Base-by-base conservation (phyloP, 208 protist species). In the Strigomonas culicis region DNA sequence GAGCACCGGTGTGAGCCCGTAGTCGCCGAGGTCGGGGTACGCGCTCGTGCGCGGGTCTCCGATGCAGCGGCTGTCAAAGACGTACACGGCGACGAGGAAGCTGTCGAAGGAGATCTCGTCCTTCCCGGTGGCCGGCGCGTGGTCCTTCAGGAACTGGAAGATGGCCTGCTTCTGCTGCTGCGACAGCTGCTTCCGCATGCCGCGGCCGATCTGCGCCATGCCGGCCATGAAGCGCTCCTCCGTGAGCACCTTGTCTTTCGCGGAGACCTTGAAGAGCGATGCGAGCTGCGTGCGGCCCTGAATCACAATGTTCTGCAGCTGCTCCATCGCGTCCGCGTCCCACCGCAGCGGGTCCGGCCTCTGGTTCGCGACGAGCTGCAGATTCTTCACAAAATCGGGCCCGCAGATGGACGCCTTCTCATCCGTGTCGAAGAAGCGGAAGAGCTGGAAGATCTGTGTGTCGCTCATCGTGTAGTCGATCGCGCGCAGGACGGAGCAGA, bases 381-480 rank as follows among this genome's bases (percentile, higher is more conserved):
- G 47, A 55, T 72, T 78, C 51, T 86, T 79, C 39, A 93, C 57
- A 64, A 93, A 87, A 34, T 84, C 77, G 3, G 80, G 87, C 15
- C 87, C 87, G 58, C 70, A 77, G 66, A 95, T 82, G 67, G 88
- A 72, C 0, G 82, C 85, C 34, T 55, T 74, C 43, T 79, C 79
- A 19, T 59, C 53, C 41, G 77, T 65, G 68, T 95, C 87, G 36
- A 92, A 89, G 28, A 77, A 74, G 58, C 80, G 70, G 62, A 93
- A 95, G 17, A 95, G 74, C 74, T 93, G 79, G 59, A 92, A 94
- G n/a, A 95, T 67, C 59, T 92, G 79, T 15, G 61, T 65, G 59
- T 95, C 85, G 55, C 77, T 92, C 63, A 85, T 88, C 10, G 79
- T 85, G 76, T 91, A 92, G 75, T 93, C 87, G 60, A 95, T 86